A percentile compares a stretch with the other conserved stretches of the same genome.
phyloP scores from a whole-genome alignment of 768 basidiomycete genomes.

The Kwoniella europaea region DNA sequence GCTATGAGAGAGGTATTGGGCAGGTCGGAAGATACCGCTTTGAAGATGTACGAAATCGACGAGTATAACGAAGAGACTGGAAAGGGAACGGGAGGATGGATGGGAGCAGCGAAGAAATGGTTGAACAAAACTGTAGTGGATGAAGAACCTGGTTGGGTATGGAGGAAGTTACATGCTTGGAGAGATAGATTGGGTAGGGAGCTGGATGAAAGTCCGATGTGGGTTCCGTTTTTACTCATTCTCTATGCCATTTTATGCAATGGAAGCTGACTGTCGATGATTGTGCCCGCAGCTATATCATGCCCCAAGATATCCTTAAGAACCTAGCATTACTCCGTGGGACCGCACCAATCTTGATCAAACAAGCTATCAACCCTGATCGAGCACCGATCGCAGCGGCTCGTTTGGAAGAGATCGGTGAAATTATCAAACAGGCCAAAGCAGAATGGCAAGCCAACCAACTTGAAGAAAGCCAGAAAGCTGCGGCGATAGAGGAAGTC shows the following conservation, averaged over 20 bases:
- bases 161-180: constrained; percentile 78
- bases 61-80: constrained; percentile 71
- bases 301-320: constrained; percentile 36
- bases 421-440: constrained; percentile 35
- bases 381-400: constrained; percentile 17
- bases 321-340: constrained; percentile 24
- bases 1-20: constrained; percentile 70
- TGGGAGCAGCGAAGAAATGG: constrained; percentile 78
- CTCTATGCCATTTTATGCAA: constrained; percentile 70
- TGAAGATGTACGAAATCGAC: constrained; percentile 73
- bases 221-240: constrained; percentile 40
- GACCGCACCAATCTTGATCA: constrained; percentile 13
- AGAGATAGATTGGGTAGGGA: constrained; percentile 76
- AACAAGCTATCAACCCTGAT: constrained; percentile 15
- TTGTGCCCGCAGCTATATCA: constrained; percentile 36
- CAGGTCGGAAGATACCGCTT: constrained; percentile 76
- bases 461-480: neutral
- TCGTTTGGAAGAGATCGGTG: constrained; percentile 31
- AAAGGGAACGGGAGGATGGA: constrained; percentile 74
- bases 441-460: constrained; percentile 23
- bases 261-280: constrained; percentile 61
- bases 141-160: constrained; percentile 67
- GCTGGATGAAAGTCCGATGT: constrained; percentile 86
- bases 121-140: constrained; percentile 64
- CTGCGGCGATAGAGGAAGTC: constrained; percentile 59